A percentile compares a stretch with the other conserved stretches of the same genome.
phyloP scores from a whole-genome alignment of 2,329 filamentous ascomycete species.

The Venturia oleaginea region DNA sequence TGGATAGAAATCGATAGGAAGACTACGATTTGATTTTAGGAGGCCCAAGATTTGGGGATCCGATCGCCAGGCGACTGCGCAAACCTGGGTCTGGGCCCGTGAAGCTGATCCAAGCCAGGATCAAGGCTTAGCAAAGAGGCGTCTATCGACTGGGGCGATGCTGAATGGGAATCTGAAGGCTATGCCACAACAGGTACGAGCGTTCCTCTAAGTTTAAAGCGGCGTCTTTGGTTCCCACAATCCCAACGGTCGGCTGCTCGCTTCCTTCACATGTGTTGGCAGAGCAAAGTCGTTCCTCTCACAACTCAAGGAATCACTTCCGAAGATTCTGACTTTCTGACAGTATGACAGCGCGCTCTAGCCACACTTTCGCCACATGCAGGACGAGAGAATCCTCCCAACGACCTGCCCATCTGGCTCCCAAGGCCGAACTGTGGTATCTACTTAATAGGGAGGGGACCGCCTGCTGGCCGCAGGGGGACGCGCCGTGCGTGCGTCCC shows the following conservation, averaged over 20 bases:
- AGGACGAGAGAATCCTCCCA: background rate
- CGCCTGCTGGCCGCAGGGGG: background rate
- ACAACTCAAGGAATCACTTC: background rate
- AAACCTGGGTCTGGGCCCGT: background rate
- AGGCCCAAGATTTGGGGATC: background rate
- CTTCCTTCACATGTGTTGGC: background rate
- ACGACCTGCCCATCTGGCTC: background rate
- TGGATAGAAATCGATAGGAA: background rate
- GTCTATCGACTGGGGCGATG: background rate
- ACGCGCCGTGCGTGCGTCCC: background rate
- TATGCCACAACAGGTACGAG: background rate
- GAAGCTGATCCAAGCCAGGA: background rate
- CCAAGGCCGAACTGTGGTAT: no score
- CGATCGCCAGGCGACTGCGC: background rate
- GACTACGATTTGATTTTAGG: background rate
- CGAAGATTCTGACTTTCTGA: background rate
- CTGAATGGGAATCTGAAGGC: no score
- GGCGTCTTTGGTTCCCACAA: no score
- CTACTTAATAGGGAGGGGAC: no score
- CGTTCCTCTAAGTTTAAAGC: background rate
- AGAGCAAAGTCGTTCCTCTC: background rate
- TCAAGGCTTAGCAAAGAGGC: background rate
- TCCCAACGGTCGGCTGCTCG: background rate
- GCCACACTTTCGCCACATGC: conserved; percentile 2
- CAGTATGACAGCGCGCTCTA: background rate